phyloP scores from a whole-genome alignment of 1,139 yeast species.

The Hemisphaericaspora xylanilytica region DNA sequence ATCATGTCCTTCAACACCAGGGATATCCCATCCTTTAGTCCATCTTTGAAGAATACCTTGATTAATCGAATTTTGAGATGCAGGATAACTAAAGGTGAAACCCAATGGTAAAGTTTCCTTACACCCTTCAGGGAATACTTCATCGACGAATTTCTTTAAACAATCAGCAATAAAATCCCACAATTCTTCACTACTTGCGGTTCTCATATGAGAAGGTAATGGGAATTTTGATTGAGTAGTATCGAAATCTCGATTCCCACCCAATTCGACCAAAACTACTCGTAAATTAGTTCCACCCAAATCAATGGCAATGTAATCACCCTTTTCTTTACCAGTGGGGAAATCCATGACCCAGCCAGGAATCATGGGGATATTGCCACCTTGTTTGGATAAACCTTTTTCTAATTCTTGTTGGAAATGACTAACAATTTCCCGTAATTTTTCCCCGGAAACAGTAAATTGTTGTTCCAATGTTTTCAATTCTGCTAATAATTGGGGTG shows the following conservation, averaged over 20 bases:
- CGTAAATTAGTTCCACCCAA: slow-evolving; percentile 94
- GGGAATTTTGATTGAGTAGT: slow-evolving; percentile 80
- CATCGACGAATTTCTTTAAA: slow-evolving; percentile 59
- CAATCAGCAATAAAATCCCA: slow-evolving; percentile 87
- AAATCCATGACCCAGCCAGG: slow-evolving; percentile 94
- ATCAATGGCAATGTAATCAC: slow-evolving; percentile 89
- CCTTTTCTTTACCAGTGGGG: slow-evolving; percentile 89
- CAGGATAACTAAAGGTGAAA: slow-evolving; percentile 94
- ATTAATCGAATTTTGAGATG: slow-evolving; percentile 79
- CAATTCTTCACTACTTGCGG: slow-evolving; percentile 71
- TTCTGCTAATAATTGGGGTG: slow-evolving; percentile 59
- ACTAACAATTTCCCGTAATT: slow-evolving; percentile 61
- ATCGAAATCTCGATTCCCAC: slow-evolving; percentile 77
- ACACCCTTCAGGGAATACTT: slow-evolving; percentile 64
- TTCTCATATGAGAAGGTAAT: slow-evolving; percentile 73
- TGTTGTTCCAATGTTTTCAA: slow-evolving; percentile 58
- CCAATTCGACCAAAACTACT: slow-evolving; percentile 78
- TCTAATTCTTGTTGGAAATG: slow-evolving; percentile 67
- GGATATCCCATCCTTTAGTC: slow-evolving; percentile 97
- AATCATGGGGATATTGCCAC: slow-evolving; percentile 93
- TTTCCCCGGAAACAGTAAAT: slow-evolving; percentile 61
- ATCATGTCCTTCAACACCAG: slow-evolving; percentile 90
- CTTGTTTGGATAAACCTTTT: slow-evolving; percentile 70
- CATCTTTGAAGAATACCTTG: slow-evolving; percentile 89
- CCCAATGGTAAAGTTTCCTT: slow-evolving; percentile 67